Evolutionary conservation across 1,284 basidiomycete genomes (phyloP).

Genomic region (Ganoderma boninense): DNA sequence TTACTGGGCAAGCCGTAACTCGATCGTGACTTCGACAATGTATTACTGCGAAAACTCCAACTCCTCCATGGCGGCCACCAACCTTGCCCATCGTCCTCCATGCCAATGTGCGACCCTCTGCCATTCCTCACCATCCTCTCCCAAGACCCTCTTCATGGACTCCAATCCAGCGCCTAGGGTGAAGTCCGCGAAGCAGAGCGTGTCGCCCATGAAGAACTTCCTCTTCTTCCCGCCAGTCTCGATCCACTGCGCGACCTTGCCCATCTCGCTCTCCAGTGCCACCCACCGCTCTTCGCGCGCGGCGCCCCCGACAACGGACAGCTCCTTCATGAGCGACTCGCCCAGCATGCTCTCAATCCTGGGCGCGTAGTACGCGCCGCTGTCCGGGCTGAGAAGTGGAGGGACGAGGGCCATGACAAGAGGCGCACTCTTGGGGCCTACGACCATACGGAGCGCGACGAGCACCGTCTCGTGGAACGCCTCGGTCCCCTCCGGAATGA

Average conservation of each 20-base stretch:
- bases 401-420: slow-evolving; percentile 19
- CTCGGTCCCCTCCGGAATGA: slow-evolving; percentile 36
- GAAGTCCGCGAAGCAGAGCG: slow-evolving; percentile 30
- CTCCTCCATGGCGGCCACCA: slow-evolving; percentile 26
- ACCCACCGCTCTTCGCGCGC: slow-evolving; percentile 24
- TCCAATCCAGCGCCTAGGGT: slow-evolving; percentile 27
- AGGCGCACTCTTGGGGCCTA: slow-evolving; percentile 3
- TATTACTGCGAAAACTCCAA: neutral
- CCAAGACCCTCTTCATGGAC: slow-evolving; percentile 28
- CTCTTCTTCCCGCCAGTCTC: slow-evolving; percentile 19
- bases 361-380: slow-evolving; percentile 29
- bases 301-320: slow-evolving; percentile 22
- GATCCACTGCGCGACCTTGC: slow-evolving; percentile 27
- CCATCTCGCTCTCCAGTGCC: slow-evolving; percentile 27
- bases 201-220: slow-evolving; percentile 30
- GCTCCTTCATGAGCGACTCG: slow-evolving; percentile 29
- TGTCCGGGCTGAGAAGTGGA: slow-evolving; percentile 22
- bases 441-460: slow-evolving; percentile 19
- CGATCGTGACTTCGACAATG: neutral
- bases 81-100: slow-evolving; percentile 33
- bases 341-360: slow-evolving; percentile 27
- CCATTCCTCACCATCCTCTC: slow-evolving; percentile 35
- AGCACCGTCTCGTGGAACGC: slow-evolving; percentile 29
- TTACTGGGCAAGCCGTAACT: no score
- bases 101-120: slow-evolving; percentile 29